A percentile compares a stretch with the other conserved stretches of the same genome.
Evolutionary conservation across 176 grass and related monocot species (phyloP).

Genomic region (Oryza coarctata): DNA sequence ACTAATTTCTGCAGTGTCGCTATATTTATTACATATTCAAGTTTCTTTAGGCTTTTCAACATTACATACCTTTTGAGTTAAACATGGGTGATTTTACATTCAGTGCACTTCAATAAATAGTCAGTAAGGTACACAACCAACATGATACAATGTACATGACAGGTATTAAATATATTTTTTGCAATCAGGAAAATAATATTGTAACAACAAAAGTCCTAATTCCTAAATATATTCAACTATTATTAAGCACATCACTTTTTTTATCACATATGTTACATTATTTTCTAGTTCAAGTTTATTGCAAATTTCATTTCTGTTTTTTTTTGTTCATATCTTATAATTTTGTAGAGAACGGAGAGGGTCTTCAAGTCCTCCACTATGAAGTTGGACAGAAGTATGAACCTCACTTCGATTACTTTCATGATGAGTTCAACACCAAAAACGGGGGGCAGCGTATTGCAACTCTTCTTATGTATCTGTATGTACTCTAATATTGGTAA

Average conservation of each 20-base stretch:
- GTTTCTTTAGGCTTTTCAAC: conserved; percentile 12
- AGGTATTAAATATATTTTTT: not conserved
- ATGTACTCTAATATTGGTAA: conserved; percentile 37
- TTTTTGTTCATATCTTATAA: conserved; percentile 19
- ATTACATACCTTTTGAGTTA: conserved; percentile 6
- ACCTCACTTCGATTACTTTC: conserved; percentile 93
- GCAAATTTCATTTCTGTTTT: not conserved
- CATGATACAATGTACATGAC: not conserved
- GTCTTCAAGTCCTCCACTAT: conserved; percentile 97
- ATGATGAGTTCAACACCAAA: conserved; percentile 86
- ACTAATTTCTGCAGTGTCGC: not conserved
- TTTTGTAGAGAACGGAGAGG: conserved; percentile 82
- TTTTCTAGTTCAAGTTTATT: conserved; percentile 14
- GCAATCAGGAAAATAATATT: not conserved
- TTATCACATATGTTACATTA: not conserved
- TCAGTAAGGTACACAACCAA: not conserved
- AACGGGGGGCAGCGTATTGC: conserved; percentile 93
- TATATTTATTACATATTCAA: not conserved
- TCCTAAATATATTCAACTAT: not conserved
- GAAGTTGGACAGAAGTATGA: conserved; percentile 97
- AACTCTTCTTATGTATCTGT: conserved; percentile 99
- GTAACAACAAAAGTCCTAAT: not conserved
- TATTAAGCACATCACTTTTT: not conserved
- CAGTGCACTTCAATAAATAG: not conserved
- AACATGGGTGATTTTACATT: conserved; percentile 12